phyloP scores from a whole-genome alignment of 345 rosid species.

The Gossypium bickii region DNA sequence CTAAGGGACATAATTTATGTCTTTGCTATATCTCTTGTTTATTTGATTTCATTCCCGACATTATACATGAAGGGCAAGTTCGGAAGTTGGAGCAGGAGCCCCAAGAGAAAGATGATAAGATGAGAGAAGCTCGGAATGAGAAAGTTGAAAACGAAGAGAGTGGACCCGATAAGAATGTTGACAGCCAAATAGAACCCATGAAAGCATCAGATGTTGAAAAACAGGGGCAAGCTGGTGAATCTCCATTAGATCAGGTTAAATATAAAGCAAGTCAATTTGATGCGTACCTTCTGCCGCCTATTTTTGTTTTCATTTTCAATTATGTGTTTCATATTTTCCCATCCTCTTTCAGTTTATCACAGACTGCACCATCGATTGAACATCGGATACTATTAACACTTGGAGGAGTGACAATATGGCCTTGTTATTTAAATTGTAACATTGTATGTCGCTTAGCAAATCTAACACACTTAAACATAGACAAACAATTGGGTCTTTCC shows the following conservation, averaged over 20 bases:
- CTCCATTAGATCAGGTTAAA: conserved; percentile 40
- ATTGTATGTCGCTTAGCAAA: neutral
- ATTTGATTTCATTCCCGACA: neutral
- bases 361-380: neutral
- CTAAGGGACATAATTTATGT: neutral
- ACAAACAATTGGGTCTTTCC: neutral
- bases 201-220: conserved; percentile 18
- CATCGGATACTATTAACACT: neutral
- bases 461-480: neutral
- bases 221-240: conserved; percentile 30
- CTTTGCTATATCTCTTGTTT: neutral
- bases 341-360: no score
- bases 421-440: neutral
- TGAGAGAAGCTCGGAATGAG: conserved; percentile 39
- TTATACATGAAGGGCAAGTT: conserved; percentile 50
- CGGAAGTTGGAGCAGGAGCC: conserved; percentile 58
- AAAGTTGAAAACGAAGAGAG: conserved; percentile 28
- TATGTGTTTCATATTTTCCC: neutral
- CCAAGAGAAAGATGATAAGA: conserved; percentile 41
- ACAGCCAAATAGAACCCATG: conserved; percentile 1
- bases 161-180: conserved; percentile 19
- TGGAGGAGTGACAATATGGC: neutral
- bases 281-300: neutral
- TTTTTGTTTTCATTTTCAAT: neutral
- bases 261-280: neutral